These are phyloP conservation scores for Omphalea diandra DNA, from an alignment of 441 rosid species.

Conservation along the genomic window DNA sequence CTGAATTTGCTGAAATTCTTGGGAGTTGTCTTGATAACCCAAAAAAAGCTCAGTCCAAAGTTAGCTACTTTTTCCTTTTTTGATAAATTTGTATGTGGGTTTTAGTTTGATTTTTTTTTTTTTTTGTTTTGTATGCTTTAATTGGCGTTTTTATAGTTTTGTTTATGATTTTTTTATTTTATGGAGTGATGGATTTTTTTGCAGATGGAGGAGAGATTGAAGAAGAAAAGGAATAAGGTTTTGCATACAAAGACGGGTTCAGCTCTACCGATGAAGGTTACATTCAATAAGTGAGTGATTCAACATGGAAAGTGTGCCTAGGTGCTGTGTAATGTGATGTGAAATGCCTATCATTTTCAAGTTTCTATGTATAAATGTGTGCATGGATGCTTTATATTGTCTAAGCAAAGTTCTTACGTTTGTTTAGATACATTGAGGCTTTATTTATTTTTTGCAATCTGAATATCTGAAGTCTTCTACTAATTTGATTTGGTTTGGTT, in stretches of 20 bases:
- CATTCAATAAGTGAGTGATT: slow-evolving; percentile 72
- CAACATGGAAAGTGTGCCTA: not conserved
- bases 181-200: slow-evolving; percentile 21
- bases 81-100: not conserved
- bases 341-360: not conserved
- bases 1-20: slow-evolving; percentile 82
- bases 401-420: not conserved
- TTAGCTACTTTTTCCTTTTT: slow-evolving; percentile 18
- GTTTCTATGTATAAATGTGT: not conserved
- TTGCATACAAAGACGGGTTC: slow-evolving; percentile 85
- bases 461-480: not conserved
- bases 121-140: no score
- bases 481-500: not conserved
- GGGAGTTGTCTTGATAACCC: slow-evolving; percentile 76
- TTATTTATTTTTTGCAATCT: not conserved
- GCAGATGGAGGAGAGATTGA: slow-evolving; percentile 92
- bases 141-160: not conserved
- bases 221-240: slow-evolving; percentile 74
- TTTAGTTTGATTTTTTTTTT: not conserved
- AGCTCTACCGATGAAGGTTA: slow-evolving; percentile 62
- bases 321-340: not conserved
- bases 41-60: slow-evolving; percentile 69
- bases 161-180: not conserved
- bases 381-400: not conserved
- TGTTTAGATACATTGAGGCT: not conserved